phyloP scores from a whole-genome alignment of 2,329 filamentous ascomycete genomes.

The Epichloe glyceriae region DNA sequence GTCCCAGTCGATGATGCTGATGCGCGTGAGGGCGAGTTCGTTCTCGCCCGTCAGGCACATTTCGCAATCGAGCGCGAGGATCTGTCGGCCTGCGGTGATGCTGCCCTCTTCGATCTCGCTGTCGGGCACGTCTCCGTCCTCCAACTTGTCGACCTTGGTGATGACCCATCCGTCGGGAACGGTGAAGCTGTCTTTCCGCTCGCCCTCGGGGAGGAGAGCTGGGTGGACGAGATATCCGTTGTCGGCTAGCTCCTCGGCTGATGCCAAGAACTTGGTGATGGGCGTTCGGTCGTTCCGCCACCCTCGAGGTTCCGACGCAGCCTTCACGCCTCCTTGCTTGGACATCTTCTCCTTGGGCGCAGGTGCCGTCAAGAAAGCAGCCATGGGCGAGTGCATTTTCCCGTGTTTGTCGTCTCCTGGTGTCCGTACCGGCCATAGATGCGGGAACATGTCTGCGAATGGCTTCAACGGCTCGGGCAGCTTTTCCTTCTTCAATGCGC shows the following conservation, averaged over 20 bases:
- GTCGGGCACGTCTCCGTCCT: conserved; percentile 56
- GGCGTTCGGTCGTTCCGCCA: conserved; percentile 66
- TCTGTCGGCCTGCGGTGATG: conserved; percentile 65
- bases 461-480: conserved; percentile 45
- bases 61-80: conserved; percentile 85
- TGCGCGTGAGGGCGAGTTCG: conserved; percentile 72
- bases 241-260: conserved; percentile 60
- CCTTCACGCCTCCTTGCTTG: conserved; percentile 43
- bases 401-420: conserved; percentile 73
- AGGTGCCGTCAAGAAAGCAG: conserved; percentile 68
- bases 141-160: conserved; percentile 52
- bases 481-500: conserved; percentile 34
- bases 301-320: conserved; percentile 47
- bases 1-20: conserved; percentile 80
- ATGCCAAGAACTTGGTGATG: conserved; percentile 68
- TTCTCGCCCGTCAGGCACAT: conserved; percentile 85
- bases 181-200: conserved; percentile 38
- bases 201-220: conserved; percentile 49
- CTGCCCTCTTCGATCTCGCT: conserved; percentile 65
- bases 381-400: conserved; percentile 75
- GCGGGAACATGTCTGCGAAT: conserved; percentile 70
- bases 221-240: conserved; percentile 82
- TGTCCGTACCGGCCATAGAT: conserved; percentile 80
- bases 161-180: conserved; percentile 70
- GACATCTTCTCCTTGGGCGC: conserved; percentile 52